These are phyloP conservation scores for Centrapalus pauciflorus DNA, from an alignment of 129 eudicot genomes.

Conservation along the genomic window DNA sequence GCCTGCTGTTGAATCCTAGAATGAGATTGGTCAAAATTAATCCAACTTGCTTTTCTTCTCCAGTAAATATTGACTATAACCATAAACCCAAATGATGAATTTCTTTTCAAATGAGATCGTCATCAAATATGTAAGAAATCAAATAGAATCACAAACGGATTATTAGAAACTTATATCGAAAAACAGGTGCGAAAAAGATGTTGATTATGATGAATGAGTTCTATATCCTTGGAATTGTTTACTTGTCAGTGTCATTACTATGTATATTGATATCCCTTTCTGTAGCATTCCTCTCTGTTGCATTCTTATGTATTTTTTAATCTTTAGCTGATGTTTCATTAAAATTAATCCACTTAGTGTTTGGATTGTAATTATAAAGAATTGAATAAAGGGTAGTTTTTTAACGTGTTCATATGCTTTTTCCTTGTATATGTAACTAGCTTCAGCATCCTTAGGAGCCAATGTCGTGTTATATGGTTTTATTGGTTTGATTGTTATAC, in stretches of 20 bases:
- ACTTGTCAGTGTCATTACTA: background rate
- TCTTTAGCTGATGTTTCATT: background rate
- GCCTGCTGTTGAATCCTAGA: too few species aligned
- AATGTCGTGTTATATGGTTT: too few species aligned
- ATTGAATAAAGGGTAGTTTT: background rate
- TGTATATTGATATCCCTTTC: too few species aligned
- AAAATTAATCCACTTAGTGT: background rate
- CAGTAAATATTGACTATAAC: too few species aligned
- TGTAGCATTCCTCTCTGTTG: too few species aligned
- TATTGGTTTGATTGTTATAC: too few species aligned
- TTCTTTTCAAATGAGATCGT: background rate
- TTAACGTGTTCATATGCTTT: background rate
- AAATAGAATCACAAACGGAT: background rate
- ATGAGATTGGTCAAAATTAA: too few species aligned
- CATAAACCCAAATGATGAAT: conserved; percentile 1
- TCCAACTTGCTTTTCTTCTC: too few species aligned
- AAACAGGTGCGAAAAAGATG: background rate
- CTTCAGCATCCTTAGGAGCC: too few species aligned
- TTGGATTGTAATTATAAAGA: background rate
- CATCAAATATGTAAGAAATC: background rate
- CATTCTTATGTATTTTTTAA: background rate
- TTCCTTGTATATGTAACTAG: background rate
- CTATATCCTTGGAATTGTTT: background rate
- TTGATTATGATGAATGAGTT: background rate
- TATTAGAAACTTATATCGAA: background rate